Conservation (phyloP, 805 yeast species). For the Sugiyamaella smithiae region DNA sequence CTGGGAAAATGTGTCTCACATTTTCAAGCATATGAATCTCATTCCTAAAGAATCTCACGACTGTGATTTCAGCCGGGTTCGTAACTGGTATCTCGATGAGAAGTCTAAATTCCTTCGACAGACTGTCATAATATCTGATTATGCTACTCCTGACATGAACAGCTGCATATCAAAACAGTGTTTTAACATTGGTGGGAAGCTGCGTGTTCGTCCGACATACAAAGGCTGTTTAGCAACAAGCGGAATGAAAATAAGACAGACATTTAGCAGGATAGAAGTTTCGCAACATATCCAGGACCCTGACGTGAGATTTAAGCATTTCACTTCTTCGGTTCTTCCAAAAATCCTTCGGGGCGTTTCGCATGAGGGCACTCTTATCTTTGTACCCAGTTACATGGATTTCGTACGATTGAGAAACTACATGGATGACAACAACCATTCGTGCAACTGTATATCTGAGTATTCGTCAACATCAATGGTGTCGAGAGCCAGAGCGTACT, state of each 20-base stretch:
- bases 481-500: constrained; percentile 66
- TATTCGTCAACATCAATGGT: constrained; percentile 72
- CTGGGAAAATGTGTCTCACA: constrained; percentile 75
- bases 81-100: constrained; percentile 91
- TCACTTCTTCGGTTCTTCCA: constrained; percentile 71
- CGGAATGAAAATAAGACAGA: constrained; percentile 55
- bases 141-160: constrained; percentile 76
- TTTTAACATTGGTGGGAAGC: constrained; percentile 37
- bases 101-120: constrained; percentile 73
- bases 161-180: constrained; percentile 45
- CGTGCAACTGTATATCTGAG: constrained; percentile 76
- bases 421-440: constrained; percentile 55
- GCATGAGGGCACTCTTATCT: constrained; percentile 73
- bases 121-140: constrained; percentile 71
- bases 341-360: constrained; percentile 58
- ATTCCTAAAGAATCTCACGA: constrained; percentile 77
- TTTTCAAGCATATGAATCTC: constrained; percentile 66
- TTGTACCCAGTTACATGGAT: constrained; percentile 84
- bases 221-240: constrained; percentile 59
- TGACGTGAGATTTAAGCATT: constrained; percentile 76
- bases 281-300: constrained; percentile 61
- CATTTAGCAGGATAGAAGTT: constrained; percentile 66
- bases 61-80: constrained; percentile 85
- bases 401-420: constrained; percentile 74
- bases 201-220: constrained; percentile 41